Conservation (phyloP, 768 basidiomycete species). For the Chlorophyllum brunneum region DNA sequence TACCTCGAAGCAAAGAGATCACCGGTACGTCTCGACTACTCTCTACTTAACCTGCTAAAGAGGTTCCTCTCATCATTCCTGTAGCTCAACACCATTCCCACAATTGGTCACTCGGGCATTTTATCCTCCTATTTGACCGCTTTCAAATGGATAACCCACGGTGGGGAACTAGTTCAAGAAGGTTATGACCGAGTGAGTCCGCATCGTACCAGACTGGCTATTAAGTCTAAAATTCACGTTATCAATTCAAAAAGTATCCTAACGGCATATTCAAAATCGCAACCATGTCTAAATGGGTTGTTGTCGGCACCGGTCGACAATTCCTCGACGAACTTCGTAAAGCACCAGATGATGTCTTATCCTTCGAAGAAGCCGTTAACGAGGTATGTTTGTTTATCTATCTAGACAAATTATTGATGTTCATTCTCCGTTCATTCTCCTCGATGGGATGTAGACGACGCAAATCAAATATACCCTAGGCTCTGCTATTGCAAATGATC, state of each 20-base stretch:
- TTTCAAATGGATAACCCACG: slow-evolving; percentile 9
- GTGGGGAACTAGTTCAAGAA: slow-evolving; percentile 10
- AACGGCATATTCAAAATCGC: slow-evolving; percentile 14
- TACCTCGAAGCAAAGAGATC: slow-evolving; percentile 9
- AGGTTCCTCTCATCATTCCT: no score
- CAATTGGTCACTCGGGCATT: slow-evolving; percentile 11
- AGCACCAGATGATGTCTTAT: slow-evolving; percentile 34
- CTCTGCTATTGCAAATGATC: slow-evolving; percentile 22
- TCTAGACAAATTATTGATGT: no score
- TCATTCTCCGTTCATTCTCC: no score
- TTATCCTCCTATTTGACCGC: slow-evolving; percentile 12
- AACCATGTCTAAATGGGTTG: slow-evolving; percentile 28
- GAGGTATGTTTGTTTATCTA: no score
- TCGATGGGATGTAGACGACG: slow-evolving; percentile 19
- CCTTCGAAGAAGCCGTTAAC: slow-evolving; percentile 22
- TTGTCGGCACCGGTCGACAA: slow-evolving; percentile 27
- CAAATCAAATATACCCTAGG: slow-evolving; percentile 36
- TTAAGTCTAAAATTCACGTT: background rate
- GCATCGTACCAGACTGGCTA: background rate
- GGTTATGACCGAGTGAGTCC: slow-evolving; percentile 13
- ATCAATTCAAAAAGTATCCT: slow-evolving; percentile 8
- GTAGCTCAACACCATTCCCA: slow-evolving; percentile 13
- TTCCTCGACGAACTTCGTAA: slow-evolving; percentile 37
- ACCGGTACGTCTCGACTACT: background rate
- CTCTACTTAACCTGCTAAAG: background rate